Percentiles rank a stretch among this genome's conserved stretches.
Evolutionary conservation across 306 rosid species (phyloP).

Genomic region (Quercus dentata): DNA sequence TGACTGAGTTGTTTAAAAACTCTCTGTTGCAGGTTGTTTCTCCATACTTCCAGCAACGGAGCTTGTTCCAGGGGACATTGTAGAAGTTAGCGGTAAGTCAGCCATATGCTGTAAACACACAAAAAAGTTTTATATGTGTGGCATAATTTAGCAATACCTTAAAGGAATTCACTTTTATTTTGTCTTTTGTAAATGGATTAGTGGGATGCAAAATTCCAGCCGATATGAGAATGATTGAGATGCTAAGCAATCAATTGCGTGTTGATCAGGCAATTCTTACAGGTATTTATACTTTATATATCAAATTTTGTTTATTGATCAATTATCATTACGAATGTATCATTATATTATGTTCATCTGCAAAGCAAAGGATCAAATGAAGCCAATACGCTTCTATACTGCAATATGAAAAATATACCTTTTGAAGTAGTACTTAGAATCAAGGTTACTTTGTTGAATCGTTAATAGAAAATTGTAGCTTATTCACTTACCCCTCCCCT

Average conservation of each 20-base stretch:
- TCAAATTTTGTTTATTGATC: background rate
- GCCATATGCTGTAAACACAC: conserved; percentile 15
- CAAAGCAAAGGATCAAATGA: background rate
- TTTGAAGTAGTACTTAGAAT: background rate
- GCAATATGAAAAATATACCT: background rate
- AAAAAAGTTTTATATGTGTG: conserved; percentile 22
- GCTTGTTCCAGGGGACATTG: conserved; percentile 94
- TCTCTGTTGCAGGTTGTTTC: conserved; percentile 75
- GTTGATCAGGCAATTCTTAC: conserved; percentile 98
- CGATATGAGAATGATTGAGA: conserved; percentile 94
- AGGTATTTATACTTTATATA: conserved; percentile 43
- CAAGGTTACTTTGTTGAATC: background rate
- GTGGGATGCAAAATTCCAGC: conserved; percentile 99
- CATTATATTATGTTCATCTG: background rate
- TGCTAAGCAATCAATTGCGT: conserved; percentile 85
- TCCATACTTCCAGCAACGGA: conserved; percentile 94
- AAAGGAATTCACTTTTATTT: conserved; percentile 18
- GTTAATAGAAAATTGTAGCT: background rate
- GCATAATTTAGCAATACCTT: conserved; percentile 19
- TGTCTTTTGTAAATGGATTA: conserved; percentile 31
- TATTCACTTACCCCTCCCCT: background rate
- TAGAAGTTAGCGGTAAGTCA: conserved; percentile 85
- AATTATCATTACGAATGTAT: too few relatives aligned
- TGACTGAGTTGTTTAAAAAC: conserved; percentile 2
- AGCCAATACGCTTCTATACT: background rate